A percentile compares a stretch with the other conserved stretches of the same genome.
These are phyloP conservation scores for Hansenula sp. DNA, from an alignment of 1,139 yeast species.

Conservation along the genomic window DNA sequence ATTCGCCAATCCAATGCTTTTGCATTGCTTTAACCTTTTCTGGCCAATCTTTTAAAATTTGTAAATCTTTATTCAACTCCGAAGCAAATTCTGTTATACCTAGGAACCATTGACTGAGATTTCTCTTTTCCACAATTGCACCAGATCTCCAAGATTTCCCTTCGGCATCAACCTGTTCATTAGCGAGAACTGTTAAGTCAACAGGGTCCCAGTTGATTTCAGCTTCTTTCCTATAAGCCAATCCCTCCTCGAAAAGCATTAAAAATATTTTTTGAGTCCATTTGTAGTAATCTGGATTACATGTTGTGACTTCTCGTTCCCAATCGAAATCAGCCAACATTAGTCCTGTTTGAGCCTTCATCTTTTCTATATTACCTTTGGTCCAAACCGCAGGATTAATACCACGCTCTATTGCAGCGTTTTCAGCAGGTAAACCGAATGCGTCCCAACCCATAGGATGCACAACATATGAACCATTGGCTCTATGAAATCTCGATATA, in stretches of 20 bases:
- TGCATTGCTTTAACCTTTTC: conserved; percentile 87
- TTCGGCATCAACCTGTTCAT: conserved; percentile 89
- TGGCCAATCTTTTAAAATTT: conserved; percentile 72
- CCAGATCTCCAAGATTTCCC: conserved; percentile 98
- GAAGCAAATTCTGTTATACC: conserved; percentile 81
- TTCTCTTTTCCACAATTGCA: conserved; percentile 79
- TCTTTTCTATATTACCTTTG: conserved; percentile 61
- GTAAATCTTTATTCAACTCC: conserved; percentile 59
- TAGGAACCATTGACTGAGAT: conserved; percentile 88
- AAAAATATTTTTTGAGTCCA: conserved; percentile 89
- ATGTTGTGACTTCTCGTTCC: conserved; percentile 88
- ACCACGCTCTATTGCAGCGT: conserved; percentile 88
- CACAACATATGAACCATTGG: conserved; percentile 71
- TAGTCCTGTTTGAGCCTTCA: conserved; percentile 75
- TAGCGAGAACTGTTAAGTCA: conserved; percentile 89
- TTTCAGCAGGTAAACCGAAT: conserved; percentile 96
- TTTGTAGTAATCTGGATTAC: conserved; percentile 81
- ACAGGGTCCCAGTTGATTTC: conserved; percentile 98
- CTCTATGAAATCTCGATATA: conserved; percentile 69
- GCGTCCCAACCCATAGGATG: conserved; percentile 99
- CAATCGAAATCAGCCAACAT: conserved; percentile 92
- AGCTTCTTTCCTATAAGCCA: conserved; percentile 82
- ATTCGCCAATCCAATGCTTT: conserved; percentile 87
- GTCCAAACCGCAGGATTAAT: conserved; percentile 86
- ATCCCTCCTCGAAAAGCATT: conserved; percentile 63